Base-by-base conservation (phyloP, 306 rosid species). In the Prunus mira region DNA sequence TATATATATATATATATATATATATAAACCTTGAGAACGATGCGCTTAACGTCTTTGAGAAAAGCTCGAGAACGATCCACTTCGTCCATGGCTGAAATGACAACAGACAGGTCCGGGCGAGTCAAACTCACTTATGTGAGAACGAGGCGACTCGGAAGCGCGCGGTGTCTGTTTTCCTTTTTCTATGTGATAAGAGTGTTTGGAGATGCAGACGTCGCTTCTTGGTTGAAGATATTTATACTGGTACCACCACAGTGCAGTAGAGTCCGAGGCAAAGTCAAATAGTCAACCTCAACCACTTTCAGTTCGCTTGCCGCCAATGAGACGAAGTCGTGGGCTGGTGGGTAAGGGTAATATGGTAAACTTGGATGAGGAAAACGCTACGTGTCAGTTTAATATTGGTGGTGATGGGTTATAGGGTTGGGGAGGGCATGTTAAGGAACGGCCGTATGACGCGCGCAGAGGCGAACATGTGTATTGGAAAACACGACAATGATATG, bases 41-140 rank as follows among this genome's bases (percentile, higher is more conserved):
- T 72, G 73, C 98, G 98, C 86, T 82, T 87, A 2, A 87, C 93
- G 22, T 87, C 88, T 28, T 47, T 79, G 76, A 93, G 55, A 50
- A 90, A 93, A 71, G 52, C 83, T 67, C 98, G 84, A 45, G 96
- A 85, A 58, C 80, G 88, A 82, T 93, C 93, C 73, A 84, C 76
- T 81, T 75, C 78, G 34, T 24, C 80, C 78, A 80, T 83, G 60
- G 65, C 51, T 62, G 70, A 54, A 3, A 58, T 62, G 67, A 54
- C 5, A 58, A 58, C 73, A 61, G 63, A 32, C 5, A 19, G 24
- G 63, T 4, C 51, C 10, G 51, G 27, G 65, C 80, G 78, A 71
- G 47, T 79, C 75, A 3, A 65, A 52, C 68, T 56, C 41, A 62
- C 68, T 66, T 9, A 11, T 61, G 1, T 61, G 1, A 41, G 9